A percentile compares a stretch with the other conserved stretches of the same genome.
phyloP scores from a whole-genome alignment of 2,329 filamentous ascomycete species.

The Ophiocordyceps australis region DNA sequence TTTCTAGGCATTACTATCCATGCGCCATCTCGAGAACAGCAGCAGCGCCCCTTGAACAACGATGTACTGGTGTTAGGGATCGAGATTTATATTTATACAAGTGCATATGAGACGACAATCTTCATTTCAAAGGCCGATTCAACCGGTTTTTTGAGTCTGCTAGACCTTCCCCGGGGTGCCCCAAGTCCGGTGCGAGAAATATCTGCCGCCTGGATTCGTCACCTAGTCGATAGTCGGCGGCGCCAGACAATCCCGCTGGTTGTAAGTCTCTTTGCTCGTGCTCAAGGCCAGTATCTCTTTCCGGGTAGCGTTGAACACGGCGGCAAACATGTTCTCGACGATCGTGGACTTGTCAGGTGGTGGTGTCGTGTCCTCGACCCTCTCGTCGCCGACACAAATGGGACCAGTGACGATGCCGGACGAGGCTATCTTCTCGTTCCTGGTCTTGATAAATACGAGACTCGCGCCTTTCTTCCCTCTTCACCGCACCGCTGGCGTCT shows the following conservation, averaged over 20 bases:
- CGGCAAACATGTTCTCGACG: conserved; percentile 81
- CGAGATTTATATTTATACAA: conserved; percentile 77
- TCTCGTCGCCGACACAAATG: conserved; percentile 37
- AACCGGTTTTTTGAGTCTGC: conserved; percentile 62
- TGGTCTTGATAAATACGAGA: conserved; percentile 68
- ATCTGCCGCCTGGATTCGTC: conserved; percentile 56
- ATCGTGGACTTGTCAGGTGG: conserved; percentile 81
- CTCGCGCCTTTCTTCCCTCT: conserved; percentile 55
- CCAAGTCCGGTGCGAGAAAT: conserved; percentile 60
- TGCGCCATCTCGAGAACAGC: conserved; percentile 15
- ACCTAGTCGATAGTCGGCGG: conserved; percentile 50
- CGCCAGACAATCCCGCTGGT: conserved; percentile 50
- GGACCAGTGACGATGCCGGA: conserved; percentile 8
- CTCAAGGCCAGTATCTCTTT: conserved; percentile 89
- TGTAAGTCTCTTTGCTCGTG: conserved; percentile 78
- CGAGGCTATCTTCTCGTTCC: conserved; percentile 77
- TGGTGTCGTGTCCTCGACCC: conserved; percentile 83
- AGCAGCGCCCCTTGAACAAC: no score
- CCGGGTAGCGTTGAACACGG: conserved; percentile 74
- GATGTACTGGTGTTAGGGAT: conserved; percentile 69
- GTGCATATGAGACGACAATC: conserved; percentile 61
- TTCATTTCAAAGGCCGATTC: conserved; percentile 97
- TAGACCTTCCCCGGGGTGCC: conserved; percentile 42
- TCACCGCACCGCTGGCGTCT: conserved; percentile 38
- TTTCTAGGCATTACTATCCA: conserved; percentile 39